Evolutionary conservation across 1,284 basidiomycete species (phyloP), one percentile per base, ranked within the genome.

Genomic region (Vanrija sp.): DNA sequence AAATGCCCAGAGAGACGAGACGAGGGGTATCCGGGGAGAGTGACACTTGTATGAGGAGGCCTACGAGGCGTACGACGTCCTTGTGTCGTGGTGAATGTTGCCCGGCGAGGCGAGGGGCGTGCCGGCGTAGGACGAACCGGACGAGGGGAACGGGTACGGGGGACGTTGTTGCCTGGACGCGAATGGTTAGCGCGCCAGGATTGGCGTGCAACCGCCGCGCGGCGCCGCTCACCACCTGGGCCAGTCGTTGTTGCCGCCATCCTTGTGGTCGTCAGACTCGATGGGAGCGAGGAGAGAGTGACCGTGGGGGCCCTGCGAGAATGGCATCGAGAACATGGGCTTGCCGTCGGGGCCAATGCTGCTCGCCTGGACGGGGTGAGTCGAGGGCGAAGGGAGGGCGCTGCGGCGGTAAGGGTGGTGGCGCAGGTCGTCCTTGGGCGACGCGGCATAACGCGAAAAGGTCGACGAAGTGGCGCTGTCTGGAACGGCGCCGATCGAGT

Each of bases 301-400:
- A 22, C 37, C 23, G 41, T 53, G 42, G 6, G 36, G 43, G 6
- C 48, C 39, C 15, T 37, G 58, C 6, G 63, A 49, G 42, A 68
- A 71, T 7, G 69, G 63, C 62, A 69, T 65, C 15, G 63, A 61
- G 51, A 71, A 72, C 14, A 67, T 53, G 5, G 71, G 69, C 55
- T 67, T 67, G 35, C 59, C 61, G 36, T 70, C 66, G 3, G 52
- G 51, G 15, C 64, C 59, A 5, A 66, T n/a, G 10, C 31, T 14
- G 12, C 18, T 24, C 15, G 31, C 12, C 31, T 31, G 31, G 24
- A 41, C 37, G 16, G 20, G 18, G 45, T 53, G 51, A 4, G 54
- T 51, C 41, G 57, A 52, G 14, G 64, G 60, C 6, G 63, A 61
- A 12, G 64, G 60, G 9, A 61, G 59, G 15, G 56, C 42, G 51